Conservation (phyloP, 495 filamentous ascomycete genomes). For the Aspergillus ostianus region DNA sequence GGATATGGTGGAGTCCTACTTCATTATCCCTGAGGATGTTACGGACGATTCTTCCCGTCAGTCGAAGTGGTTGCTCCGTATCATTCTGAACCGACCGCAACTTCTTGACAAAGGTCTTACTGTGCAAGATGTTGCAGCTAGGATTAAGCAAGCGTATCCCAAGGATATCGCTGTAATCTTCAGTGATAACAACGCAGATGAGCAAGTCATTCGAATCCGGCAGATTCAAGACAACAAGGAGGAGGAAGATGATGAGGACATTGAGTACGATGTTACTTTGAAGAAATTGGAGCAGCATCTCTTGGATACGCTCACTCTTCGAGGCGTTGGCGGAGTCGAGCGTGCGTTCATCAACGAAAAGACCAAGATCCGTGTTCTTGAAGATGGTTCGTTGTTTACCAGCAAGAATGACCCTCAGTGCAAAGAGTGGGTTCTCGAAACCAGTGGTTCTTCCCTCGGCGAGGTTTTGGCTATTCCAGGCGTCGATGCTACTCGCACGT, state of each 20-base stretch:
- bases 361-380: slow-evolving; percentile 55
- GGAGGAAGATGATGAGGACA: slow-evolving; percentile 72
- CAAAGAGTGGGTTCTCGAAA: slow-evolving; percentile 94
- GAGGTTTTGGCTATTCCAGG: slow-evolving; percentile 82
- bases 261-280: slow-evolving; percentile 85
- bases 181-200: slow-evolving; percentile 96
- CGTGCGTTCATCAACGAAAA: slow-evolving; percentile 90
- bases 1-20: slow-evolving; percentile 97
- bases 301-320: slow-evolving; percentile 82
- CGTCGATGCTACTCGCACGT: slow-evolving; percentile 85
- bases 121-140: slow-evolving; percentile 86
- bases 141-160: slow-evolving; percentile 84
- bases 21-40: slow-evolving; percentile 84
- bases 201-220: slow-evolving; percentile 91
- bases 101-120: slow-evolving; percentile 91
- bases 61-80: slow-evolving; percentile 92
- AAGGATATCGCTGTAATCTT: slow-evolving; percentile 89
- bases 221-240: slow-evolving; percentile 72
- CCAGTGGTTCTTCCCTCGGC: slow-evolving; percentile 79
- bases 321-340: slow-evolving; percentile 84
- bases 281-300: slow-evolving; percentile 89
- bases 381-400: slow-evolving; percentile 67
- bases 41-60: slow-evolving; percentile 69
- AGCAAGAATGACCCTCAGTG: slow-evolving; percentile 68
- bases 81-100: slow-evolving; percentile 88